Percentiles rank a stretch among this genome's conserved stretches.
These are phyloP conservation scores for Colletotrichum brevisporum DNA, from an alignment of 2,329 filamentous ascomycete genomes.

Conservation along the genomic window DNA sequence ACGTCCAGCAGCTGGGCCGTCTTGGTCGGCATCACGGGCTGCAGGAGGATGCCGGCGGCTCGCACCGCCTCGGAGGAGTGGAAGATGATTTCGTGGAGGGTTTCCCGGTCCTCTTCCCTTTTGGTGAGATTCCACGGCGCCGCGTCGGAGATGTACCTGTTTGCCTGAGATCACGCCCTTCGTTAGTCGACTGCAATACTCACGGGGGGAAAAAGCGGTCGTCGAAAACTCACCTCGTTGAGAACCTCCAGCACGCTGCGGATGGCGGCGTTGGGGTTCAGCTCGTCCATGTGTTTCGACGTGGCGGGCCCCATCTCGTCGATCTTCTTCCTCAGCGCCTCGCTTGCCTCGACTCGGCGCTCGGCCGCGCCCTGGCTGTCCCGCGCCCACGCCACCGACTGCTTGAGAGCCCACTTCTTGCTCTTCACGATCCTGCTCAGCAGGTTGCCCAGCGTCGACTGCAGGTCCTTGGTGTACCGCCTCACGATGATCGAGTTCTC, in stretches of 20 bases:
- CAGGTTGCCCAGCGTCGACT: slow-evolving; percentile 85
- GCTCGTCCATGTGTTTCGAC: slow-evolving; percentile 70
- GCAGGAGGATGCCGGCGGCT: slow-evolving; percentile 85
- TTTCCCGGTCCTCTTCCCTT: slow-evolving; percentile 50
- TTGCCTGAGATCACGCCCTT: slow-evolving; percentile 49
- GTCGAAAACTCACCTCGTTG: slow-evolving; percentile 62
- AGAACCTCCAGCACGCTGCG: slow-evolving; percentile 74
- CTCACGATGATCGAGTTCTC: slow-evolving; percentile 82
- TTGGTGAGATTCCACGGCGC: slow-evolving; percentile 77
- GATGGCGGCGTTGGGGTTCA: slow-evolving; percentile 77
- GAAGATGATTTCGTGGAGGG: slow-evolving; percentile 75
- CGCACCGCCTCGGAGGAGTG: slow-evolving; percentile 82
- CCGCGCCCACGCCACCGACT: slow-evolving; percentile 61
- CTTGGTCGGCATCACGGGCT: slow-evolving; percentile 91
- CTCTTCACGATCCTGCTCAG: slow-evolving; percentile 77
- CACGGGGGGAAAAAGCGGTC: background rate
- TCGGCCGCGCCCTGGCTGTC: background rate
- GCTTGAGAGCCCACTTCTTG: slow-evolving; percentile 77
- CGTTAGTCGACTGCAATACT: slow-evolving; percentile 37
- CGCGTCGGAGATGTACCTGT: slow-evolving; percentile 67
- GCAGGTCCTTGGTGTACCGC: slow-evolving; percentile 84
- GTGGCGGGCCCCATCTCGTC: slow-evolving; percentile 47
- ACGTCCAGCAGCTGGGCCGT: slow-evolving; percentile 80
- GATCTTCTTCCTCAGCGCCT: slow-evolving; percentile 48
- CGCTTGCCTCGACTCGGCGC: background rate